Base-by-base conservation (phyloP, 306 rosid species). In the Citrullus colocynthis region DNA sequence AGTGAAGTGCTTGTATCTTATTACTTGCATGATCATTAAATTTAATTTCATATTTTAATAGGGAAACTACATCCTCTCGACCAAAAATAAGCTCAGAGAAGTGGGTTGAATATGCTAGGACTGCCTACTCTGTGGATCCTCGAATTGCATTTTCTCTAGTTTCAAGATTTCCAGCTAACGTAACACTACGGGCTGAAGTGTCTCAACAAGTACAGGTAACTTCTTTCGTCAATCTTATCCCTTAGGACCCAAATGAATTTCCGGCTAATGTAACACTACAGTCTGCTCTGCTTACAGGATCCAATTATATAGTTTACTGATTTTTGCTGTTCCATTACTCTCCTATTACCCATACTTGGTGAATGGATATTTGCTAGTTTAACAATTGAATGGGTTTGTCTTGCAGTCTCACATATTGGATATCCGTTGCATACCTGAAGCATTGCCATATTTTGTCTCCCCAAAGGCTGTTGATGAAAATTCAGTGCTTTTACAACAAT, bases 51-150 rank as follows among this genome's bases (percentile, higher is more conserved):
- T 66, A 39, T 80, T 44, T 78, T 82, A 85, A 78, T 83, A 91
- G 97, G 88, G 96, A 92, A 81, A 89, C 78, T 82, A 74, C 82
- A 56, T 48, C 76, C 54, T 86, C 88, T 51, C 88, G 95, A 80
- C 88, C 85, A 78, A 95, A 92, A 84, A 77, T 85, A 78, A 95
- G 90, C 82, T 85, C 97, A 11, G 98, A 95, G 74, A 95, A 89
- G 84, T 95, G 98, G 98, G 72, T 88, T 83, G 97, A 95, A 70
- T 80, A 84, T 85, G 88, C 92, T 70, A 85, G 97, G 88, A 95
- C 93, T 75, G 97, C 98, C 82, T 95, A 90, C 62, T 79, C 97
- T 21, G 98, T 95, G 78, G 98, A 95, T 85, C 98, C 98, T 77
- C 88, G 88, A 76, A 86, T 95, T 80, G 94, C 98, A 77, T 81